phyloP scores from a whole-genome alignment of 441 rosid genomes.

The Croton setiger region DNA sequence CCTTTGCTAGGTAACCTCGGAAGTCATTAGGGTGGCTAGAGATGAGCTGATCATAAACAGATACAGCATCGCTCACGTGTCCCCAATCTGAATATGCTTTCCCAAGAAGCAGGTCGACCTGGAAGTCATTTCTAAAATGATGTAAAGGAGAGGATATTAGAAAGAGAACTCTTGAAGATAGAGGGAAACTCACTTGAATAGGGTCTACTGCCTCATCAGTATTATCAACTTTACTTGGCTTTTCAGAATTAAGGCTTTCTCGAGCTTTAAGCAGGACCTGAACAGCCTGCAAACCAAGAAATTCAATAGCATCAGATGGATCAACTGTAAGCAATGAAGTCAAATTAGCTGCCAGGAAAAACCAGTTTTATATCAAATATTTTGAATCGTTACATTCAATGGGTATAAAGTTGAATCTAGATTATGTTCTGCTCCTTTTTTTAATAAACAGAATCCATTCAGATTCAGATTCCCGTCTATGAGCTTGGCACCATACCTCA shows the following conservation, averaged over 20 bases:
- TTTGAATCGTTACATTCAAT: no score
- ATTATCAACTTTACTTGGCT: constrained; percentile 28
- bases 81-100: constrained; percentile 96
- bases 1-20: constrained; percentile 94
- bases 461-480: constrained; percentile 11
- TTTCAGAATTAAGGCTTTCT: constrained; percentile 43
- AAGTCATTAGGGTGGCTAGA: constrained; percentile 76
- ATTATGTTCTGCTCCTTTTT: no score
- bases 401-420: no score
- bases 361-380: no score
- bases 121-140: constrained; percentile 17
- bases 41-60: constrained; percentile 81
- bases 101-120: constrained; percentile 88
- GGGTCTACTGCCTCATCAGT: constrained; percentile 49
- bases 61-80: constrained; percentile 78
- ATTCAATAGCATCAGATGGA: background rate
- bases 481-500: constrained; percentile 50
- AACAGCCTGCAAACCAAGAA: constrained; percentile 57
- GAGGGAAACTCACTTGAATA: constrained; percentile 55
- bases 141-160: background rate
- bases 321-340: no score
- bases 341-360: no score
- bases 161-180: background rate
- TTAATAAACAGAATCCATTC: background rate
- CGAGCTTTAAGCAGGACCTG: constrained; percentile 62